Conservation (phyloP, 345 rosid genomes). For the Jatropha curcas region DNA sequence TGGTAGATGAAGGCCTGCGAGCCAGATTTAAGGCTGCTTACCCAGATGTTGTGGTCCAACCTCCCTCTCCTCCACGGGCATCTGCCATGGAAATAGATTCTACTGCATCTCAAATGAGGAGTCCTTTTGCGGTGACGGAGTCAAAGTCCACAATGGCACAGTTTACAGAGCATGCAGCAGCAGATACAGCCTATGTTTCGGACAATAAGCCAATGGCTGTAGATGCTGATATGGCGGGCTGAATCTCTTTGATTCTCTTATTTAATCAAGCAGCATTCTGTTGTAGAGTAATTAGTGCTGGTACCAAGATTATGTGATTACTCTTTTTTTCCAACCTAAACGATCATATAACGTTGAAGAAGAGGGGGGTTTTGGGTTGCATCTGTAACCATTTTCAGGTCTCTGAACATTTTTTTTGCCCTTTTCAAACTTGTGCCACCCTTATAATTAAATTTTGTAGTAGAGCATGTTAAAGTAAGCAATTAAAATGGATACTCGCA, state of each 20-base stretch:
- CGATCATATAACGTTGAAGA: no score
- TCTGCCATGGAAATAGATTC: constrained; percentile 77
- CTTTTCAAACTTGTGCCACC: not conserved
- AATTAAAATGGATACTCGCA: not conserved
- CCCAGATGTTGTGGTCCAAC: constrained; percentile 82
- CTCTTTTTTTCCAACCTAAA: not conserved
- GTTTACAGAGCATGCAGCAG: constrained; percentile 30
- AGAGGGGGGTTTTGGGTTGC: not conserved
- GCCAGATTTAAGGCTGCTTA: constrained; percentile 96
- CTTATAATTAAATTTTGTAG: not conserved
- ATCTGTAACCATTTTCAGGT: not conserved
- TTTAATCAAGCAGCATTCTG: not conserved
- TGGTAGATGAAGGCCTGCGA: constrained; percentile 89
- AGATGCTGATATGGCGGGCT: constrained; percentile 47
- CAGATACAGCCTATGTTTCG: constrained; percentile 38
- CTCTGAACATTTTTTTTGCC: no score
- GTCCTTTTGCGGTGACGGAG: constrained; percentile 44
- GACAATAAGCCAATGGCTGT: constrained; percentile 46
- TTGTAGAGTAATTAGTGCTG: not conserved
- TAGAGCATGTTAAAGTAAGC: not conserved
- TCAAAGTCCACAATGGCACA: constrained; percentile 34
- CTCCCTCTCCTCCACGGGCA: constrained; percentile 81
- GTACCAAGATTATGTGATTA: not conserved
- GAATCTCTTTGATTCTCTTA: constrained; percentile 3
- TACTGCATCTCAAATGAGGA: constrained; percentile 38